Base-by-base conservation (phyloP, 371 early-diverging fungal species). In the Dinochytrium kinnereticum region DNA sequence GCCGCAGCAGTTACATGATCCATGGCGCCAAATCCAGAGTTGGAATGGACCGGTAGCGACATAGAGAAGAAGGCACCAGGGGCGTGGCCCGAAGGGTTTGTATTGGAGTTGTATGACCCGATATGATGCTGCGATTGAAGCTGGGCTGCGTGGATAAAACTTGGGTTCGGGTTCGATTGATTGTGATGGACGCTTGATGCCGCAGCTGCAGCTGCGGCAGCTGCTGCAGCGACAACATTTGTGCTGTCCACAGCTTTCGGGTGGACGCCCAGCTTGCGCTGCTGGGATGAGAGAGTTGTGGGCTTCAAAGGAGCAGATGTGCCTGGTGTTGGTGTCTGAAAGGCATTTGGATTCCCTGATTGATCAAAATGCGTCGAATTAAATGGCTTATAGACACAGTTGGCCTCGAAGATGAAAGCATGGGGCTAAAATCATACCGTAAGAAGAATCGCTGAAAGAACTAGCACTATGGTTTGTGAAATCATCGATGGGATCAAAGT, bases 1-100 rank as follows among this genome's bases (percentile, higher is more conserved):
- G 55, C 55, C 13, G 55, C 55, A 53, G 49, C 49, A 13, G 49
- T 44, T 13, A 21, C 49, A 30, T 55, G 57, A 28, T 61, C 61
- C 36, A 61, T 7, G 26, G 61, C 36, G 30, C 36, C 37, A 34
- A 61, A 61, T 34, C 61, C 61, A 5, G 55, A 53, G 5, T 13
- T 5, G 10, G 61, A 61, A 55, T 55, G 17, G 31, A 37, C 61
- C 7, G 61, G 61, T 10, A 61, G 3, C 30, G 61, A 61, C 36
- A 61, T 61, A 34, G 61, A 61, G 36, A 61, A 61, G 61, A 61
- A 61, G 36, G 61, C 36, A 7, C 36, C 61, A 13, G 61, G 55
- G 5, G 55, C 55, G 26, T 53, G 55, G 5, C 55, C 55, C 19
- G 44, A 53, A 13, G 13, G 55, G 24, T 15, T 7, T 5, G n/a